Conservation (phyloP, 2,329 filamentous ascomycete genomes). For the Ophiostoma sp. region DNA sequence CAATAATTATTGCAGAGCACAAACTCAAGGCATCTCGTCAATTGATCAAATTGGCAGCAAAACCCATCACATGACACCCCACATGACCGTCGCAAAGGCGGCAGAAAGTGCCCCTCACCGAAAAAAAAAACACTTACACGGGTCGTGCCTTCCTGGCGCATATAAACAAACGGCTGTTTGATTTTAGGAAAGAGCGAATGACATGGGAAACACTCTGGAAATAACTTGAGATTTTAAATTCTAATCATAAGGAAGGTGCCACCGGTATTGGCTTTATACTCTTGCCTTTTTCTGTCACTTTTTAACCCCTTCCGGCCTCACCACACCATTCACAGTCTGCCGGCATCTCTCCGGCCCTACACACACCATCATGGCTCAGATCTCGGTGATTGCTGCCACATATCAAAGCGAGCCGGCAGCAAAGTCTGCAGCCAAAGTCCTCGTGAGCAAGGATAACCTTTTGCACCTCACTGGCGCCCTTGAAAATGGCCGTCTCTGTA, state of each 20-base stretch:
- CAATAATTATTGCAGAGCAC: background rate
- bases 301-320: background rate
- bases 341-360: background rate
- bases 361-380: constrained; percentile 16
- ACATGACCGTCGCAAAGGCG: background rate
- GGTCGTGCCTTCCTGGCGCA: background rate
- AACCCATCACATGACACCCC: background rate
- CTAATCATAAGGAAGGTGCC: background rate
- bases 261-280: background rate
- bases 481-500: constrained; percentile 26
- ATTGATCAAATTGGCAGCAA: background rate
- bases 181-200: background rate
- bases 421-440: constrained; percentile 23
- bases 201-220: background rate
- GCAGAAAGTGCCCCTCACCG: constrained; percentile 7
- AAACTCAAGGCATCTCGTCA: background rate
- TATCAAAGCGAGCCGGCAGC: constrained; percentile 21
- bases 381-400: background rate
- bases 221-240: background rate
- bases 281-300: background rate
- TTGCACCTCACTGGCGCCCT: constrained; percentile 26
- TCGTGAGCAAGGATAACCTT: constrained; percentile 28
- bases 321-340: background rate
- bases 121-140: constrained; percentile 9
- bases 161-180: background rate